phyloP scores from a whole-genome alignment of 805 yeast genomes.

The Kazachstania kunashirensis region DNA sequence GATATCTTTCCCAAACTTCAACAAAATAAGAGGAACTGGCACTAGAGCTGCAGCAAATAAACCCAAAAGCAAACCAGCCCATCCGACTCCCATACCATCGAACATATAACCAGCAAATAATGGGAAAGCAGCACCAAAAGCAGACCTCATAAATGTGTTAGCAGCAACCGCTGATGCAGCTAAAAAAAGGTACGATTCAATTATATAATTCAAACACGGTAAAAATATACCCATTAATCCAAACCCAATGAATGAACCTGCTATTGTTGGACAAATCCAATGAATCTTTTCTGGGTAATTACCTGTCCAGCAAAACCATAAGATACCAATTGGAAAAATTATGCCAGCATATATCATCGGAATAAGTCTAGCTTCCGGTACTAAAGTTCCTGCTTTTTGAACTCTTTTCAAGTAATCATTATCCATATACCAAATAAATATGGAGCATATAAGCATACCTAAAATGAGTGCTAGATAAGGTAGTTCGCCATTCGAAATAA shows the following conservation, averaged over 20 bases:
- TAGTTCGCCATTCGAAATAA: slow-evolving; percentile 43
- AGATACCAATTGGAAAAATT: slow-evolving; percentile 64
- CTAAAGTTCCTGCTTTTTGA: slow-evolving; percentile 42
- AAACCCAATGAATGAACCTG: slow-evolving; percentile 55
- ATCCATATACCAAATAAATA: slow-evolving; percentile 44
- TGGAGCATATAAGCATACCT: slow-evolving; percentile 57
- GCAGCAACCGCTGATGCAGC: slow-evolving; percentile 78
- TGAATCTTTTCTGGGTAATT: slow-evolving; percentile 58
- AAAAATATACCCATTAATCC: slow-evolving; percentile 62
- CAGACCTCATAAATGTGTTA: slow-evolving; percentile 59
- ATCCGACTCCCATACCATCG: slow-evolving; percentile 53
- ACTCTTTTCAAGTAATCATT: slow-evolving; percentile 39
- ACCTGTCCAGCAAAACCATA: slow-evolving; percentile 89
- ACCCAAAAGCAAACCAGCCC: slow-evolving; percentile 73
- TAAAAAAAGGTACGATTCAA: slow-evolving; percentile 57
- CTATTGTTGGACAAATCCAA: slow-evolving; percentile 69
- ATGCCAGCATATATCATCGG: slow-evolving; percentile 67
- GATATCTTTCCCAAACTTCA: slow-evolving; percentile 45
- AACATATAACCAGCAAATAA: slow-evolving; percentile 67
- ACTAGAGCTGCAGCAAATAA: slow-evolving; percentile 45
- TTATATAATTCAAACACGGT: slow-evolving; percentile 59
- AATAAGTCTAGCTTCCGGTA: slow-evolving; percentile 73
- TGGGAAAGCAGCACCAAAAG: slow-evolving; percentile 62
- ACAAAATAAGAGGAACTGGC: slow-evolving; percentile 62
- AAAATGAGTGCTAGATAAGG: slow-evolving; percentile 72